phyloP scores from a whole-genome alignment of 495 filamentous ascomycete genomes.

The Bombardia bombarda region DNA sequence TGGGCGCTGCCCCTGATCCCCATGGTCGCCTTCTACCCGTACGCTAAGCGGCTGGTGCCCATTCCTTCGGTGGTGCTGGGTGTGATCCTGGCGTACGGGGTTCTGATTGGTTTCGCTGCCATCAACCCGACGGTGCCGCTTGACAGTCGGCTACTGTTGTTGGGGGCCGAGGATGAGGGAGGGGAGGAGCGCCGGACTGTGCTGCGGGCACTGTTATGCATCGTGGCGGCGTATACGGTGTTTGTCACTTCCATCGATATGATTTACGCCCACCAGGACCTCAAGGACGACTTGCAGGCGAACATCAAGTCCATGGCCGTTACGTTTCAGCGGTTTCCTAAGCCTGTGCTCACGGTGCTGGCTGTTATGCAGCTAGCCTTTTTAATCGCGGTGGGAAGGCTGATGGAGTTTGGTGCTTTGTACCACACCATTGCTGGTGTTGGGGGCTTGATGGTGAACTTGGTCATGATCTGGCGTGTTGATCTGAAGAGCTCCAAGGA shows the following conservation, averaged over 20 bases:
- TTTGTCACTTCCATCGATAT: slow-evolving; percentile 41
- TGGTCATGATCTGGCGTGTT: not conserved
- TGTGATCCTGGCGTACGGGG: too few relatives aligned
- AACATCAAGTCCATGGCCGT: slow-evolving; percentile 35
- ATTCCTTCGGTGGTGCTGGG: too few relatives aligned
- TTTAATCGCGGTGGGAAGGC: not conserved
- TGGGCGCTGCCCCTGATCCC: slow-evolving; percentile 8
- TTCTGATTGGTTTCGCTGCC: too few relatives aligned
- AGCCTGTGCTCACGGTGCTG: slow-evolving; percentile 7
- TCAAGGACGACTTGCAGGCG: slow-evolving; percentile 32
- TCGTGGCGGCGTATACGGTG: slow-evolving; percentile 15
- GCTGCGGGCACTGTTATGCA: slow-evolving; percentile 7
- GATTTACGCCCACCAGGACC: slow-evolving; percentile 39
- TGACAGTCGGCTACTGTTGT: too few relatives aligned
- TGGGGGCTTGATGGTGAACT: not conserved
- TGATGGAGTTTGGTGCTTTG: not conserved
- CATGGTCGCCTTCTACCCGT: slow-evolving; percentile 10
- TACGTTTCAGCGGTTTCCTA: slow-evolving; percentile 17
- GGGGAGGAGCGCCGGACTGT: too few relatives aligned
- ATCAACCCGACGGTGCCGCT: too few relatives aligned
- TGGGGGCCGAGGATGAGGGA: too few relatives aligned
- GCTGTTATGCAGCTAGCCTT: not conserved
- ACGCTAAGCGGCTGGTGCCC: too few relatives aligned
- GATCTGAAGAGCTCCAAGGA: not conserved
- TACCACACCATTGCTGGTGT: not conserved